Conservation (phyloP, 192 early-diverging fungal genomes). For the Radiomyces spectabilis region DNA sequence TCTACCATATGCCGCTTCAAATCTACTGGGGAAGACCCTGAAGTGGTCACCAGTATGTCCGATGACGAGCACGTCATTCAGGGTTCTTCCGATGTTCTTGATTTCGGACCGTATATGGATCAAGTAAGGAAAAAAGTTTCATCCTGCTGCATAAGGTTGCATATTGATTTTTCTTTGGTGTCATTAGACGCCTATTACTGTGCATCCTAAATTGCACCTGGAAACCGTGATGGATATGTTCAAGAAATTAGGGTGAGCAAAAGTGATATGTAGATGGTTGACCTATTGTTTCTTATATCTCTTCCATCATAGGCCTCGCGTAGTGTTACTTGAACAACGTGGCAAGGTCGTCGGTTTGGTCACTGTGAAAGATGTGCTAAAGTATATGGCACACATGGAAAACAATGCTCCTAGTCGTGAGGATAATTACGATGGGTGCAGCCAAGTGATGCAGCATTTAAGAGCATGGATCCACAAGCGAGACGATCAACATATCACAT, state of each 20-base stretch:
- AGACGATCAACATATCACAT: no score
- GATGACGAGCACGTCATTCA: slow-evolving; percentile 3
- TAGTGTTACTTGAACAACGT: slow-evolving; percentile 57
- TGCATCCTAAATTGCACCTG: slow-evolving; percentile 57
- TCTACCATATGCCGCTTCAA: slow-evolving; percentile 44
- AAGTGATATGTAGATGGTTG: not conserved
- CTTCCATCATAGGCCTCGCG: slow-evolving; percentile 39
- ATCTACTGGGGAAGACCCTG: slow-evolving; percentile 12
- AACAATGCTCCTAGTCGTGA: not conserved
- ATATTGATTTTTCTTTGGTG: slow-evolving; percentile 8
- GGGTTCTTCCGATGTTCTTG: slow-evolving; percentile 33
- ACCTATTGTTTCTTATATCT: not conserved
- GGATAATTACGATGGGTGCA: no score
- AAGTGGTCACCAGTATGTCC: slow-evolving; percentile 7
- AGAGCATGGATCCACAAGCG: no score
- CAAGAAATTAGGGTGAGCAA: slow-evolving; percentile 62
- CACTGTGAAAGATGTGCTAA: slow-evolving; percentile 71
- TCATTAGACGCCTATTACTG: slow-evolving; percentile 58
- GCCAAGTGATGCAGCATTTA: no score
- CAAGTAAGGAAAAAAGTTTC: slow-evolving; percentile 25
- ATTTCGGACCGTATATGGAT: slow-evolving; percentile 48
- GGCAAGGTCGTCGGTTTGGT: slow-evolving; percentile 60
- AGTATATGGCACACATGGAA: slow-evolving; percentile 46
- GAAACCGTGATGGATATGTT: slow-evolving; percentile 79
- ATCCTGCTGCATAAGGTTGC: not conserved